These are phyloP conservation scores for Mycena latifolia DNA, from an alignment of 768 basidiomycete species.

Conservation along the genomic window DNA sequence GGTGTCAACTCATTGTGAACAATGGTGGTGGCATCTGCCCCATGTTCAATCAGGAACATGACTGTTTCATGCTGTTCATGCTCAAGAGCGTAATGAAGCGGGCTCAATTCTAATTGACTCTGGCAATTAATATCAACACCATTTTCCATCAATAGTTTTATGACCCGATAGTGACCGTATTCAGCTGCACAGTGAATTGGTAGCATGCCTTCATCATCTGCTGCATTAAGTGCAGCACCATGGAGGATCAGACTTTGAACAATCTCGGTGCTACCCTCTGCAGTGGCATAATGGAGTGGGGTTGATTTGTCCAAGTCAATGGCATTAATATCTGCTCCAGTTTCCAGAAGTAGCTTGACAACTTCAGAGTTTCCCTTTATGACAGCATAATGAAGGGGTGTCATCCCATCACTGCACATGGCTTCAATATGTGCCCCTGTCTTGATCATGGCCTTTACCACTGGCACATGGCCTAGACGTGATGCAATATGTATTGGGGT, in stretches of 20 bases:
- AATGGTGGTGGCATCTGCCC: conserved; percentile 14
- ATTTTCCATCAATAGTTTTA: conserved; percentile 12
- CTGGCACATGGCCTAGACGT: conserved; percentile 4
- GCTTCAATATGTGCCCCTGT: conserved; percentile 12
- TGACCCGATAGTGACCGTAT: conserved; percentile 26
- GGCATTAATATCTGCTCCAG: conserved; percentile 12
- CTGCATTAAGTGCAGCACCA: conserved; percentile 9
- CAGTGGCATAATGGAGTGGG: conserved; percentile 23
- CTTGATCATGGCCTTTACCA: conserved; percentile 1
- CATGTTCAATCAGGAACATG: conserved; percentile 27
- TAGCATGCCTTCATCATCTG: conserved; percentile 23
- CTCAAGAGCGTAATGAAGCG: conserved; percentile 21
- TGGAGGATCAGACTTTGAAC: conserved; percentile 1
- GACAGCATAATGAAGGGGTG: conserved; percentile 30
- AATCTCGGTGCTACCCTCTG: conserved; percentile 9
- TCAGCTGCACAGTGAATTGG: conserved; percentile 29
- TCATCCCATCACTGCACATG: conserved; percentile 16
- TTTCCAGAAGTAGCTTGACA: conserved; percentile 6
- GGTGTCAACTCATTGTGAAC: conserved; percentile 11
- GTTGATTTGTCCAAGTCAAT: conserved; percentile 19
- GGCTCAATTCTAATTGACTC: conserved; percentile 15
- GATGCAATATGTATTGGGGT: conserved; percentile 16
- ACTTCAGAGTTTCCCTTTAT: conserved; percentile 10
- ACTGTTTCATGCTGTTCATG: conserved; percentile 22
- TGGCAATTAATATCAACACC: conserved; percentile 19